Base-by-base conservation (phyloP, 768 basidiomycete genomes). In the Pulveroboletus ravenelii region DNA sequence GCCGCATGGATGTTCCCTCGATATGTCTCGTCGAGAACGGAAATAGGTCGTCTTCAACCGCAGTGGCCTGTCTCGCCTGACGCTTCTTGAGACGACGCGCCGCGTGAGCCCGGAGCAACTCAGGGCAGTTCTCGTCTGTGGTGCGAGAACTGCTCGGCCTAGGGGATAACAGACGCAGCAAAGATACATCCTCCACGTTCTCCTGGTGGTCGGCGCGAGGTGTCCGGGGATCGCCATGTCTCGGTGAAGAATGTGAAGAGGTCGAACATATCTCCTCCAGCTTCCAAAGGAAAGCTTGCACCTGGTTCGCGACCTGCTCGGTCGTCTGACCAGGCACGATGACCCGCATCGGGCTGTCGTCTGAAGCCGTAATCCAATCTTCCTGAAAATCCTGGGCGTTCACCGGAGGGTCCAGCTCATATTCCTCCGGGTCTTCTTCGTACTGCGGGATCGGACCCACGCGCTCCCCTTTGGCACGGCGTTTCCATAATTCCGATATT, bases 261-360 rank as follows among this genome's bases (percentile, higher is more conserved):
- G 18, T 15, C 20, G 54, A 41, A 39, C 18, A 48, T 34, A 59
- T 55, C 29, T 54, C 61, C 36, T 50, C 64, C 3, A 68, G 29
- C 13, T 48, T 56, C 36, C 34, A 25, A 4, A 70, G 37, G 43
- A 67, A 50, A 14, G 43, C 44, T 35, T 54, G 57, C 10, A 70
- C 59, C 23, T 56, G 48, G 27, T 43, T 20, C 5, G 57, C 56
- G 18, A 69, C 57, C 38, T 64, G 41, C 53, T 53, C 62, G 6
- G 48, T 15, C 4, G 60, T 59, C 56, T 70, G 70, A 10, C 71
- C 69, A 34, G 74, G 73, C 3, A 72, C 70, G 15, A 75, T 56
- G 31, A 73, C 56, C 6, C 74, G 65, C 17, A 61, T 57, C 31
- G 74, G 72, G 5, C 37, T 42, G 17, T 61, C 60, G 9, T 72